Percentiles rank a stretch among this genome's conserved stretches.
Evolutionary conservation across 164 flowering plant genomes (phyloP).

Genomic region (Vitis labrusca): DNA sequence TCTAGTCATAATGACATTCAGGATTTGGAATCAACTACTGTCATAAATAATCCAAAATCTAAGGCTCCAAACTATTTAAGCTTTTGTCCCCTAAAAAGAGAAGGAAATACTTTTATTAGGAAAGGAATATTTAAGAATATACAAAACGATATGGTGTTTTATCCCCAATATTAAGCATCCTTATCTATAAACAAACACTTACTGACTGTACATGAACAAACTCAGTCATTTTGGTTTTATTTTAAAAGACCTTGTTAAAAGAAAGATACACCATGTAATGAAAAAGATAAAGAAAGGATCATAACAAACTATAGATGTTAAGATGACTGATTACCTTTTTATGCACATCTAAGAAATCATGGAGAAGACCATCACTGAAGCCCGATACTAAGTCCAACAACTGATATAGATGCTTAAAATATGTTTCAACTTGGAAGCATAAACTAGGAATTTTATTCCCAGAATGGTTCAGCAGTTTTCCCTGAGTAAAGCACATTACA

Average conservation of each 20-base stretch:
- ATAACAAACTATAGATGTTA: neutral
- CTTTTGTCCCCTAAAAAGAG: neutral
- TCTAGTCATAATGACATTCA: neutral
- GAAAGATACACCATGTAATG: neutral
- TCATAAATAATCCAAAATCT: neutral
- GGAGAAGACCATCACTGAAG: constrained; percentile 58
- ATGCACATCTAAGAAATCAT: constrained; percentile 60
- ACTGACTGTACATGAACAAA: no score
- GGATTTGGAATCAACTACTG: neutral
- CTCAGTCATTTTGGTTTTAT: no score
- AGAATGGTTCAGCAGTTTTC: constrained; percentile 34
- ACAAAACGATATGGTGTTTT: no score
- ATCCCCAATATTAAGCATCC: no score
- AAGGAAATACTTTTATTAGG: neutral
- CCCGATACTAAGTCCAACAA: constrained; percentile 41
- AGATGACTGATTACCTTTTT: constrained; percentile 43
- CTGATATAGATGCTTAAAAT: constrained; percentile 34
- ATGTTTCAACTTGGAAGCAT: constrained; percentile 26
- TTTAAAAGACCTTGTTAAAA: no score
- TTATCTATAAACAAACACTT: no score
- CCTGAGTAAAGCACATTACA: constrained; percentile 36
- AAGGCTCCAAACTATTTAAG: neutral
- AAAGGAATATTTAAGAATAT: no score
- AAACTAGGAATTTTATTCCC: constrained; percentile 18
- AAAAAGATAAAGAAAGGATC: neutral